Base-by-base conservation (phyloP, 352 stramenopile genomes). In the Globisporangium spinosum region DNA sequence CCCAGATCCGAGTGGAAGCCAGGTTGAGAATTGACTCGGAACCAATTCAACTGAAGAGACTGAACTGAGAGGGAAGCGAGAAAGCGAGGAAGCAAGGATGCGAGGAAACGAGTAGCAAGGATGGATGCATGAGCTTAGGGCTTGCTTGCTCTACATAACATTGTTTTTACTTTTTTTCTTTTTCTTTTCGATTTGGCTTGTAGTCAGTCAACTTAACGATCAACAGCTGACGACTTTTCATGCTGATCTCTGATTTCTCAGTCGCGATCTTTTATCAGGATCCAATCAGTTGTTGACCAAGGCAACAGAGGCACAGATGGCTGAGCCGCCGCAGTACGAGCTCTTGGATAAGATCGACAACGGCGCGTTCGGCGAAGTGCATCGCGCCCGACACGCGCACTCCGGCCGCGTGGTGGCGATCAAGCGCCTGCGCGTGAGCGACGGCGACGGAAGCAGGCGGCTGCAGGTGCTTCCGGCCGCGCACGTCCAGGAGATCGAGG, bases 401-500 rank as follows among this genome's bases (percentile, higher is more conserved):
- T 77, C 79, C 0, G 79, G 78, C 15, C 58, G 77, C 9, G 56
- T 88, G 51, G 61, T 78, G 64, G 86, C 84, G 8, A 74, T 89
- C 69, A 94, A 94, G 72, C 70, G 78, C 12, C 65, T 94, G 38
- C 76, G 80, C 20, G 56, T 91, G 62, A 23, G 27, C 43, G 81
- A 91, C 62, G 72, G 83, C 45, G 80, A 71, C 15, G 80, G 89
- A 58, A 75, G 82, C 40, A 75, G 70, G 12, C 70, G 68, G 17
- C 72, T 89, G 59, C 64, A 64, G 23, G 73, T 83, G 60, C 70
- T 94, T 6, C 83, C 84, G 8, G 79, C 77, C 12, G 64, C 73
- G 34, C 78, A 86, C 27, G 91, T 93, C 73, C 82, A 91, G 59
- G 86, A 92, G 70, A 89, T 93, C 62, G 79, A 94, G 67, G 73